Percentiles rank a stretch among this genome's conserved stretches.
Evolutionary conservation across 1,284 basidiomycete genomes (phyloP).

Genomic region (Hymenochaete sp.): DNA sequence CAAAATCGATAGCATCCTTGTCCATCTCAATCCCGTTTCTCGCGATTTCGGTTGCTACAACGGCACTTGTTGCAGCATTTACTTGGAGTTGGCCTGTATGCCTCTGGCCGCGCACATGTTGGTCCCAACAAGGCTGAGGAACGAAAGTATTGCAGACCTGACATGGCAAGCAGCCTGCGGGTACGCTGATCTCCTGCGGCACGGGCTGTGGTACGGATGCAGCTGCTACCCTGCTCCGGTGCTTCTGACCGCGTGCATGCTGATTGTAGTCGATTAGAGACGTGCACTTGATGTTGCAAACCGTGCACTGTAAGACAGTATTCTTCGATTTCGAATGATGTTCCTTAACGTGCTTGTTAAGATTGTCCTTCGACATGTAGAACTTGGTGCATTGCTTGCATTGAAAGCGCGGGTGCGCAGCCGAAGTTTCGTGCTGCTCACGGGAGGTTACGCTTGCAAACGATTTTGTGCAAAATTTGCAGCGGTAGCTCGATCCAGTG

Average conservation of each 20-base stretch:
- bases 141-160: conserved; percentile 4
- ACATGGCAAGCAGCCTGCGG: neutral
- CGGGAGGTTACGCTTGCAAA: neutral
- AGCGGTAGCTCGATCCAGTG: too few species aligned
- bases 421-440: neutral
- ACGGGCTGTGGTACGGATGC: neutral
- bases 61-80: neutral
- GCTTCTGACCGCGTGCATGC: conserved; percentile 3
- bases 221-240: neutral
- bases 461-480: neutral
- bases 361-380: too few species aligned
- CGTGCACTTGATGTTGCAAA: neutral
- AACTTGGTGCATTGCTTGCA: too few species aligned
- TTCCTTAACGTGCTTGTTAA: too few species aligned
- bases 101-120: conserved; percentile 1
- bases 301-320: neutral
- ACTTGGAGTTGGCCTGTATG: neutral
- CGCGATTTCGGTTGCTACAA: conserved; percentile 27
- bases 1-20: conserved; percentile 21
- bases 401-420: neutral
- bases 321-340: too few species aligned
- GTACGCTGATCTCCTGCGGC: neutral
- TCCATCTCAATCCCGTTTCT: conserved; percentile 31
- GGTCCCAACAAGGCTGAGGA: neutral
- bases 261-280: neutral